phyloP scores from a whole-genome alignment of 176 grass and related monocot species.

The Carex scoparia region DNA sequence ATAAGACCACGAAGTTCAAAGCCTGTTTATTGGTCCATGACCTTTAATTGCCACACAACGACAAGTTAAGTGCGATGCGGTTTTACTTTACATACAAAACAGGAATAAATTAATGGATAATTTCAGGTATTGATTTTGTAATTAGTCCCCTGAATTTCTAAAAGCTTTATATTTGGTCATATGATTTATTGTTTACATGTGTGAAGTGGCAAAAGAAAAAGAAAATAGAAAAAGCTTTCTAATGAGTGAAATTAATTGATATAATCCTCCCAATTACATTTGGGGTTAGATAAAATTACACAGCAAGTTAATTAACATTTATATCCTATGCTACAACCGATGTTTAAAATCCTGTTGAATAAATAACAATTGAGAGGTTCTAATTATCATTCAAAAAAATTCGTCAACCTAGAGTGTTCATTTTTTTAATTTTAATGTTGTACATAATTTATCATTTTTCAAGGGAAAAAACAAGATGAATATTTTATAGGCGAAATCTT shows the following conservation, averaged over 20 bases:
- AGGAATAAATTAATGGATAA: background rate
- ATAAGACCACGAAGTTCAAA: slow-evolving; percentile 21
- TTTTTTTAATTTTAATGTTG: too few species aligned
- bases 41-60: background rate
- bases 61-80: background rate
- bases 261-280: background rate
- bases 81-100: slow-evolving; percentile 1
- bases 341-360: background rate
- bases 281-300: background rate
- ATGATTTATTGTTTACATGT: background rate
- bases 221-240: too few species aligned
- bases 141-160: background rate
- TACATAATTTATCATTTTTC: too few species aligned
- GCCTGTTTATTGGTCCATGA: slow-evolving; percentile 7
- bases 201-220: background rate
- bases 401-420: too few species aligned
- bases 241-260: too few species aligned
- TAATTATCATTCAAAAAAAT: too few species aligned
- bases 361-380: background rate
- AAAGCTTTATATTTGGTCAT: background rate
- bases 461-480: too few species aligned
- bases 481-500: too few species aligned
- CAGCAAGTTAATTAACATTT: background rate
- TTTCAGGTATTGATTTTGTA: background rate
- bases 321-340: background rate